phyloP scores from a whole-genome alignment of 2,329 filamentous ascomycete genomes.

The Lasiodiplodia sp. region DNA sequence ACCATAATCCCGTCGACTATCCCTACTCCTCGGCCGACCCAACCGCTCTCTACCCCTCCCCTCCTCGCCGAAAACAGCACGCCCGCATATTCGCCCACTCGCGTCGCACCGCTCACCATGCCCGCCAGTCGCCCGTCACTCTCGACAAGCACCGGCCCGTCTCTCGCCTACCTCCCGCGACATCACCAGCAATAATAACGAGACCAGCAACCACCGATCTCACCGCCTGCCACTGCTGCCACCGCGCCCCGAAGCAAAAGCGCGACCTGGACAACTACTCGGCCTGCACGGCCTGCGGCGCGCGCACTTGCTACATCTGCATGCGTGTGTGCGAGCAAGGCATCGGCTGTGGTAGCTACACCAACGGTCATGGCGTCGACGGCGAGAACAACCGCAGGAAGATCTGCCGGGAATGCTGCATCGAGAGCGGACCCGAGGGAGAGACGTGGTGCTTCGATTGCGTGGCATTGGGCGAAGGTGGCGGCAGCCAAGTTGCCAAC shows the following conservation, averaged over 20 bases:
- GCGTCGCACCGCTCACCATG: neutral
- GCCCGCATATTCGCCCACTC: neutral
- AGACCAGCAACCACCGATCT: constrained; percentile 39
- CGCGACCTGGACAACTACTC: constrained; percentile 71
- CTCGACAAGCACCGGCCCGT: neutral
- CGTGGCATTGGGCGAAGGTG: constrained; percentile 40
- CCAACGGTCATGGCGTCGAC: neutral
- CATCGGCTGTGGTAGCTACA: constrained; percentile 51
- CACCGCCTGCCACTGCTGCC: constrained; percentile 72
- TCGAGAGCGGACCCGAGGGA: constrained; percentile 69
- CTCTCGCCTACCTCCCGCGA: neutral
- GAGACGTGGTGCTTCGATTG: constrained; percentile 73
- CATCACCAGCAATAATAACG: neutral
- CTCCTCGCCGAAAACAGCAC: constrained; percentile 1
- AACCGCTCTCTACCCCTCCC: constrained; percentile 10
- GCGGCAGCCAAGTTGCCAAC: neutral
- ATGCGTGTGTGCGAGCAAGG: constrained; percentile 64
- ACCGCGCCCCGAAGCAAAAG: constrained; percentile 69
- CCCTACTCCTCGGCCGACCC: neutral
- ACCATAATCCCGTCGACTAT: constrained; percentile 7
- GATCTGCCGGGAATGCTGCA: constrained; percentile 73
- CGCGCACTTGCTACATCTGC: constrained; percentile 73
- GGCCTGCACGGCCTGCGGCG: constrained; percentile 67
- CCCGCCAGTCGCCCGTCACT: neutral
- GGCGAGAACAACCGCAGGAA: constrained; percentile 47